These are phyloP conservation scores for Diaporthe longicolla DNA, from an alignment of 2,329 filamentous ascomycete genomes.

Conservation along the genomic window DNA sequence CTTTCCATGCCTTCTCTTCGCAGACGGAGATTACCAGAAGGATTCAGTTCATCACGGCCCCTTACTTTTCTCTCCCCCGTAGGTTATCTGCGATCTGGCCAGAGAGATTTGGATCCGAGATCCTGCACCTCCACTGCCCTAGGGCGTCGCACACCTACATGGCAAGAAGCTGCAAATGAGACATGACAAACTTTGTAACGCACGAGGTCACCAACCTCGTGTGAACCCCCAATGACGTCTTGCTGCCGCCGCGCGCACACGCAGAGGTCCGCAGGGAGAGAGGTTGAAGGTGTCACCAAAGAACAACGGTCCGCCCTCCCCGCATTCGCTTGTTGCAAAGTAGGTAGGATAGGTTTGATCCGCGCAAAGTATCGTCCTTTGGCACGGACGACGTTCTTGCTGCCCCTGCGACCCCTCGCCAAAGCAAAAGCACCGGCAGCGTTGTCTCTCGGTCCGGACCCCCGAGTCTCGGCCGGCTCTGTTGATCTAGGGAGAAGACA, in stretches of 20 bases:
- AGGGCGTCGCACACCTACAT: not conserved
- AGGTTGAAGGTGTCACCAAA: not conserved
- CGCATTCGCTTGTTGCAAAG: not conserved
- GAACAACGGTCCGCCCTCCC: not conserved
- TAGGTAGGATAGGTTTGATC: not conserved
- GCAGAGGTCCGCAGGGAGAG: not conserved
- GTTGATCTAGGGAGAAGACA: constrained; percentile 11
- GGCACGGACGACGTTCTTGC: constrained; percentile 5
- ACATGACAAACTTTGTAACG: constrained; percentile 30
- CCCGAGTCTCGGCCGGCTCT: constrained; percentile 20
- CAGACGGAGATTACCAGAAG: not conserved
- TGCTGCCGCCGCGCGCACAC: not conserved
- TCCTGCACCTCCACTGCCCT: constrained; percentile 13
- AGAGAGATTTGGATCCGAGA: constrained; percentile 10
- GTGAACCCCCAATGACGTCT: not conserved
- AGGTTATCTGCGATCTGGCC: not conserved
- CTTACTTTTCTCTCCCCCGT: not conserved
- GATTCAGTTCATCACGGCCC: not conserved
- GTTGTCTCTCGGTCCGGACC: constrained; percentile 20
- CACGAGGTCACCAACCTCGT: constrained; percentile 4
- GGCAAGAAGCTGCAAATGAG: constrained; percentile 13
- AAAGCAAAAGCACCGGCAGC: not conserved
- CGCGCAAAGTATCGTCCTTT: not conserved
- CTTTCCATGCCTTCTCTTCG: not conserved
- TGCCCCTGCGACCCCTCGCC: not conserved